phyloP scores from a whole-genome alignment of 2,329 filamentous ascomycete species.

The Tolypocladium paradoxum region DNA sequence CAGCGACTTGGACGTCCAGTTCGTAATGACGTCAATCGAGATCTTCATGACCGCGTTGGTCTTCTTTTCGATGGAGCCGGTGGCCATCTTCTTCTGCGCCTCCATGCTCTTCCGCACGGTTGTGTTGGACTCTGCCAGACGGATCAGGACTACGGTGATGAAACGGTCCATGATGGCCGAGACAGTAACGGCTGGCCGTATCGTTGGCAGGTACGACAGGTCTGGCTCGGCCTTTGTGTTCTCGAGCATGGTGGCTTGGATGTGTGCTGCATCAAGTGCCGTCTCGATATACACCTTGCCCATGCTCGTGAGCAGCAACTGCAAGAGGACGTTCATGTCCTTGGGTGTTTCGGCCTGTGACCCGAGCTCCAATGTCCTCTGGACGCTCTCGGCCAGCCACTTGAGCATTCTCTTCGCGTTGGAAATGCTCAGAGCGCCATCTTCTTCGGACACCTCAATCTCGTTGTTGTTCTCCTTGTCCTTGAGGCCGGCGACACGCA shows the following conservation, averaged over 20 bases:
- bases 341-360: conserved; percentile 83
- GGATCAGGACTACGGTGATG: conserved; percentile 80
- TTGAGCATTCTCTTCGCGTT: conserved; percentile 97
- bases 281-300: conserved; percentile 70
- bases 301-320: conserved; percentile 76
- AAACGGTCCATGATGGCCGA: conserved; percentile 90
- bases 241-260: conserved; percentile 68
- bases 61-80: conserved; percentile 75
- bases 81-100: conserved; percentile 62
- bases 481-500: conserved; percentile 77
- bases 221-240: conserved; percentile 76
- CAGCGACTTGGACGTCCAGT: conserved; percentile 65
- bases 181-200: conserved; percentile 77
- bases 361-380: conserved; percentile 82
- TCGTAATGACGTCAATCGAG: conserved; percentile 56
- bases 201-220: conserved; percentile 66
- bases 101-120: conserved; percentile 87
- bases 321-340: conserved; percentile 77
- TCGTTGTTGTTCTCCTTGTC: conserved; percentile 69
- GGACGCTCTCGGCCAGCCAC: conserved; percentile 92
- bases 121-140: conserved; percentile 78
- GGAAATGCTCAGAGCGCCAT: conserved; percentile 71
- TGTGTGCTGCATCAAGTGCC: conserved; percentile 56
- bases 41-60: conserved; percentile 51
- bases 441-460: conserved; percentile 82